A percentile compares a stretch with the other conserved stretches of the same genome.
Evolutionary conservation across 805 yeast genomes (phyloP).

Genomic region (Metschnikowia amazonensis): DNA sequence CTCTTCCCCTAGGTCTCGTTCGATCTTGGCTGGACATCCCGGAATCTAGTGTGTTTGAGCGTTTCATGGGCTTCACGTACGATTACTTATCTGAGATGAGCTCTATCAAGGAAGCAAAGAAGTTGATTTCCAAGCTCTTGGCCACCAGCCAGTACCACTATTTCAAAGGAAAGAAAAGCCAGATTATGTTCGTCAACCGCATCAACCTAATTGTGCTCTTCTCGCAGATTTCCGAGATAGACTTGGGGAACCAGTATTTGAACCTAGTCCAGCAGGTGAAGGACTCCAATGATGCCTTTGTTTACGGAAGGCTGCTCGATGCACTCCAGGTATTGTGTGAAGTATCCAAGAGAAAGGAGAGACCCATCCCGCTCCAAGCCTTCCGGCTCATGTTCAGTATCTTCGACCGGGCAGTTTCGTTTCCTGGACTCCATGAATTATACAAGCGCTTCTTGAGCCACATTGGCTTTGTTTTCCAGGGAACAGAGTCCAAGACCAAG

Average conservation of each 20-base stretch:
- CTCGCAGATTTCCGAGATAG: conserved; percentile 33
- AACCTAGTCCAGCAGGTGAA: conserved; percentile 25
- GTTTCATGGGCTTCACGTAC: conserved; percentile 35
- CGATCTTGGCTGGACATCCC: conserved; percentile 28
- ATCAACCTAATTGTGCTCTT: conserved; percentile 34
- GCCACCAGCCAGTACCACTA: conserved; percentile 37
- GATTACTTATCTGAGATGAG: conserved; percentile 27
- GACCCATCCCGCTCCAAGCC: conserved; percentile 20
- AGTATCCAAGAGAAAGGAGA: conserved; percentile 13
- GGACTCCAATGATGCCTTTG: conserved; percentile 22
- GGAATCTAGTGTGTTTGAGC: conserved; percentile 27
- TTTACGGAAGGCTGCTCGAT: conserved; percentile 22
- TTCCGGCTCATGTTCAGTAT: conserved; percentile 17
- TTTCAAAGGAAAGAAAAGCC: conserved; percentile 23
- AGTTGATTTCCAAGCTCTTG: conserved; percentile 33
- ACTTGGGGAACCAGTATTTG: conserved; percentile 27
- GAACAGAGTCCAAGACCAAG: background rate
- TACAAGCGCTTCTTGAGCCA: conserved; percentile 2
- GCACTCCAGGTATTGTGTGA: conserved; percentile 21
- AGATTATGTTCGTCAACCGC: conserved; percentile 34
- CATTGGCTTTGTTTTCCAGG: conserved; percentile 9
- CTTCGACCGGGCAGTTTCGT: conserved; percentile 4
- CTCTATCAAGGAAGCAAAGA: conserved; percentile 23
- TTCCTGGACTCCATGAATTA: conserved; percentile 7
- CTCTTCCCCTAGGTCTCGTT: conserved; percentile 22